Evolutionary conservation across 352 stramenopile species (phyloP).

Genomic region (Globisporangium takayamanum): DNA sequence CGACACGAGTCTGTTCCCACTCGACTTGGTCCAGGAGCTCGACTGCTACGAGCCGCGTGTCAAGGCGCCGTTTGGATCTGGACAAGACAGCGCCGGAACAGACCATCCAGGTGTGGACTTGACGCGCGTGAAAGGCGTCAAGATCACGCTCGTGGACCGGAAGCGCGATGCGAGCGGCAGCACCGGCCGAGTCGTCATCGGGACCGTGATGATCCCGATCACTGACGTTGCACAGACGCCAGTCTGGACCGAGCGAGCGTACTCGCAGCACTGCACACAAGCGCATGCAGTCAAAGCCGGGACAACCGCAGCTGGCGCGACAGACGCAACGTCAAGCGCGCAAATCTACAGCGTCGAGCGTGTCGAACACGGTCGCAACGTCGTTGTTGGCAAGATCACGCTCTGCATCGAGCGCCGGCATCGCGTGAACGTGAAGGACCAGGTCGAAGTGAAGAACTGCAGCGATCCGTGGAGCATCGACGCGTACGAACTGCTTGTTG

Average conservation of each 20-base stretch:
- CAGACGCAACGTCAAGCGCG: background rate
- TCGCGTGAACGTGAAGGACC: constrained; percentile 8
- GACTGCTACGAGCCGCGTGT: constrained; percentile 27
- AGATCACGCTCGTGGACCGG: constrained; percentile 25
- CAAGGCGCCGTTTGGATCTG: background rate
- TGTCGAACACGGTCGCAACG: constrained; percentile 10
- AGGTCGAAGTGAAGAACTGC: constrained; percentile 32
- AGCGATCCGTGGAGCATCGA: constrained; percentile 44
- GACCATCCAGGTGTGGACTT: constrained; percentile 32
- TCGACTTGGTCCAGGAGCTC: constrained; percentile 60
- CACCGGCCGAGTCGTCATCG: constrained; percentile 17
- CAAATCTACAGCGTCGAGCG: constrained; percentile 11
- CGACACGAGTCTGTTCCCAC: constrained; percentile 42
- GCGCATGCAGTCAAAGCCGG: background rate
- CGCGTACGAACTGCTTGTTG: constrained; percentile 34
- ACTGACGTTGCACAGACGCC: constrained; percentile 12
- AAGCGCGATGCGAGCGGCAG: background rate
- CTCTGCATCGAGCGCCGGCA: constrained; percentile 26
- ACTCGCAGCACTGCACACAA: background rate
- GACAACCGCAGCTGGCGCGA: background rate
- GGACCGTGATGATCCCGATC: constrained; percentile 33
- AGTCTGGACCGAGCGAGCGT: constrained; percentile 12
- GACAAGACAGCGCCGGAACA: too few relatives aligned
- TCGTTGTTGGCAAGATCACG: constrained; percentile 51
- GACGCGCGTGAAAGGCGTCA: constrained; percentile 31